Evolutionary conservation across 129 eudicot species (phyloP).

Genomic region (Helichrysum umbraculigerum): DNA sequence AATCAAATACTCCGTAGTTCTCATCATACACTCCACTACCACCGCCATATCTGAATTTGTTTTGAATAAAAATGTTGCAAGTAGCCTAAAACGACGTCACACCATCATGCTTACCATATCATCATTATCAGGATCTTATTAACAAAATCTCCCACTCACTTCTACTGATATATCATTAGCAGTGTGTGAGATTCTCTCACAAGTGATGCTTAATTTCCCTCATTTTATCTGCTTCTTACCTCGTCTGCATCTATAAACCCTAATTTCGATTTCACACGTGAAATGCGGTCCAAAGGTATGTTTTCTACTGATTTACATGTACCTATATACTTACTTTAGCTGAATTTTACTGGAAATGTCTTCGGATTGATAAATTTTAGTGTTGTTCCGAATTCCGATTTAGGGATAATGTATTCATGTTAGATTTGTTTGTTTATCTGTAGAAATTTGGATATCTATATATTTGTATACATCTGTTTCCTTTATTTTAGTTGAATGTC

Average conservation of each 20-base stretch:
- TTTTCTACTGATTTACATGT: neutral
- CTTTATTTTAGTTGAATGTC: neutral
- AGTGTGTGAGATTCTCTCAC: neutral
- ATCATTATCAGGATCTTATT: neutral
- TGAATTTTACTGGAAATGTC: neutral
- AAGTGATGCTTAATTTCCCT: conserved; percentile 8
- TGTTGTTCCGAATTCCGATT: neutral
- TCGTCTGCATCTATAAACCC: conserved; percentile 35
- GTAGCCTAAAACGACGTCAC: conserved; percentile 2
- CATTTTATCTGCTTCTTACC: neutral
- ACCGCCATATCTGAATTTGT: conserved; percentile 29
- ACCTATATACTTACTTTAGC: neutral
- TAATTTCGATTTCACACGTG: conserved; percentile 20
- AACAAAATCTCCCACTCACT: neutral
- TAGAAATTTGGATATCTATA: neutral
- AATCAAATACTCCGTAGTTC: neutral
- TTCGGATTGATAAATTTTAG: neutral
- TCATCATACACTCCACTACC: conserved; percentile 21
- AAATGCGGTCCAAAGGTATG: conserved; percentile 39
- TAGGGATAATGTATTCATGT: neutral
- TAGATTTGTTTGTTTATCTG: neutral
- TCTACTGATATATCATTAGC: neutral
- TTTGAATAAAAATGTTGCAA: conserved; percentile 17
- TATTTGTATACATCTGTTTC: neutral
- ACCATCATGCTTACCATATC: neutral